A percentile compares a stretch with the other conserved stretches of the same genome.
Evolutionary conservation across 192 early-diverging fungal genomes (phyloP).

Genomic region (Geranomyces variabilis): DNA sequence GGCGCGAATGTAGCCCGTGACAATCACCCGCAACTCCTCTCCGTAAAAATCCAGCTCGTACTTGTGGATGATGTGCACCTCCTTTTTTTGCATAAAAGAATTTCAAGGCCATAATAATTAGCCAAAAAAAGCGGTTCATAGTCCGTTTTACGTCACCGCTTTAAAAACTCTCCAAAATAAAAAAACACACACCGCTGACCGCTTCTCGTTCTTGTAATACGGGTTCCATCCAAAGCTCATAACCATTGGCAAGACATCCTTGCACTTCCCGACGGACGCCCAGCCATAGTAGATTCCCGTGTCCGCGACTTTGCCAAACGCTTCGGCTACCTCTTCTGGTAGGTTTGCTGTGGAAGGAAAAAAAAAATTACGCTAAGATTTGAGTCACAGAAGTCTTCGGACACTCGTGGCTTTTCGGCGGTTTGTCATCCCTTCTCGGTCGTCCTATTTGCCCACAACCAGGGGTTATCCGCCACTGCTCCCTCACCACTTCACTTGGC

Average conservation of each 20-base stretch:
- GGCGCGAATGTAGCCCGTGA: slow-evolving; percentile 85
- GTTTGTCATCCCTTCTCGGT: no score
- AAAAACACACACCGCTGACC: slow-evolving; percentile 71
- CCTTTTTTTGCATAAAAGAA: no score
- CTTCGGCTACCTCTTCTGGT: slow-evolving; percentile 72
- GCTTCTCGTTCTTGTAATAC: slow-evolving; percentile 95
- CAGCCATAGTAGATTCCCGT: slow-evolving; percentile 97
- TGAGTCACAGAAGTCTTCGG: no score
- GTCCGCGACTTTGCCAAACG: slow-evolving; percentile 63
- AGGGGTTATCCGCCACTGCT: no score
- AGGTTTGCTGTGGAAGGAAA: slow-evolving; percentile 76
- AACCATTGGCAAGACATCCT: slow-evolving; percentile 88
- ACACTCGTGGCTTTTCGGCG: no score
- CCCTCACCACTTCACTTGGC: no score
- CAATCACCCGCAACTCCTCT: slow-evolving; percentile 75
- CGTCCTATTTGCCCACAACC: no score
- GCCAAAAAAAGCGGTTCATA: no score
- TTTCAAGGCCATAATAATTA: no score
- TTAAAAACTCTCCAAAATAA: not conserved
- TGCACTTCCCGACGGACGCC: slow-evolving; percentile 70
- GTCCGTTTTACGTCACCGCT: no score
- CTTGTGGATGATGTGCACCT: slow-evolving; percentile 93
- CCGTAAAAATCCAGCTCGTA: slow-evolving; percentile 93
- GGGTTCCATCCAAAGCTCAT: slow-evolving; percentile 99
- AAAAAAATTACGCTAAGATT: not conserved